These are phyloP conservation scores for Colletotrichum tofieldiae DNA, from an alignment of 2,329 filamentous ascomycete species.

Conservation along the genomic window DNA sequence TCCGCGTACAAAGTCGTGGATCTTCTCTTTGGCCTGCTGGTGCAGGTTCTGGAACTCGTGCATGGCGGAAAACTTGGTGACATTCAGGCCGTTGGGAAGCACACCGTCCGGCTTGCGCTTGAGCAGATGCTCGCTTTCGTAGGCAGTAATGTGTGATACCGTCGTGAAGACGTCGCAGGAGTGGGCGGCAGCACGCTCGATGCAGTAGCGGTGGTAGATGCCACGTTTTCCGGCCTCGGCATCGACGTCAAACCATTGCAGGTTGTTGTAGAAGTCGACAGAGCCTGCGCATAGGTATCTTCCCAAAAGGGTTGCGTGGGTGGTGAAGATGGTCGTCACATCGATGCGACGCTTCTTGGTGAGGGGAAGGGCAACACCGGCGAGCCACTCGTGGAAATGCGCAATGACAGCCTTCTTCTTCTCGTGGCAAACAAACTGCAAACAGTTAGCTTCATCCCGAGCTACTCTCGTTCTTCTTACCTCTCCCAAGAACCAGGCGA, in stretches of 20 bases:
- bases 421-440: slow-evolving; percentile 92
- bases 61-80: slow-evolving; percentile 98
- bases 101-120: slow-evolving; percentile 99
- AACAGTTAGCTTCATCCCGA: slow-evolving; percentile 39
- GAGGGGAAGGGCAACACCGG: slow-evolving; percentile 92
- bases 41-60: slow-evolving; percentile 99
- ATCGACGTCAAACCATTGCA: slow-evolving; percentile 97
- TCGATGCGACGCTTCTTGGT: slow-evolving; percentile 96
- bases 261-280: slow-evolving; percentile 99
- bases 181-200: slow-evolving; percentile 94
- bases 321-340: slow-evolving; percentile 98
- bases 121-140: slow-evolving; percentile 96
- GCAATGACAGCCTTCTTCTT: slow-evolving; percentile 93
- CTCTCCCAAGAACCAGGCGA: slow-evolving; percentile 98
- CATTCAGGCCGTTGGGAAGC: slow-evolving; percentile 95
- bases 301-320: slow-evolving; percentile 94
- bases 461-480: slow-evolving; percentile 64
- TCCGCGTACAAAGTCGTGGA: slow-evolving; percentile 96
- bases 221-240: slow-evolving; percentile 97
- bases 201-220: slow-evolving; percentile 98
- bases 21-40: slow-evolving; percentile 96
- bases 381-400: slow-evolving; percentile 99
- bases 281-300: slow-evolving; percentile 97
- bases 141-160: slow-evolving; percentile 98
- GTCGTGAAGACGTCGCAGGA: slow-evolving; percentile 97